A percentile compares a stretch with the other conserved stretches of the same genome.
These are phyloP conservation scores for Nicotiana obtusifolia DNA, from an alignment of 257 asterid species.

Conservation along the genomic window DNA sequence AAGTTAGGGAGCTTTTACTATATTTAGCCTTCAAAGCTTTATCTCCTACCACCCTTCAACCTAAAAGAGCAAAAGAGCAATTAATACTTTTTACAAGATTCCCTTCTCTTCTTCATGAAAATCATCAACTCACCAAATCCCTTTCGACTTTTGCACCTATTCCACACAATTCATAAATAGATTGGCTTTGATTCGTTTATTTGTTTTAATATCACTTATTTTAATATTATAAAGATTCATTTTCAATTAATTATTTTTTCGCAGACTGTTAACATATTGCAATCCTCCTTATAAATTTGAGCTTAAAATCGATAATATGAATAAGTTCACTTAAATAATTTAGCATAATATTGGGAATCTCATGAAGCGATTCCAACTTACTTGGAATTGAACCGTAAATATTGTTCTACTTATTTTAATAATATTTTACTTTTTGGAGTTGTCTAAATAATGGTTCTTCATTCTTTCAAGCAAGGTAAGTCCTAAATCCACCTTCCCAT, in stretches of 20 bases:
- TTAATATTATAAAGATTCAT: no score
- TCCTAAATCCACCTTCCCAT: neutral
- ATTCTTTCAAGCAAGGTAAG: neutral
- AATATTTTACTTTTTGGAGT: neutral
- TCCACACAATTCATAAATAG: neutral
- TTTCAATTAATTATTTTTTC: no score
- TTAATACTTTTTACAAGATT: neutral
- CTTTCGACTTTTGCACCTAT: neutral
- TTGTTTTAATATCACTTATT: no score
- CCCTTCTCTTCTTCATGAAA: neutral
- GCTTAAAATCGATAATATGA: no score
- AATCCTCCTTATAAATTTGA: no score
- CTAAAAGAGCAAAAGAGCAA: neutral
- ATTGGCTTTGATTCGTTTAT: neutral
- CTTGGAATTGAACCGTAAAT: no score
- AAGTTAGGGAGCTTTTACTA: neutral
- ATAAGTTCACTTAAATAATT: neutral
- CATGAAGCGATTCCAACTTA: neutral
- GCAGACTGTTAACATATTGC: no score
- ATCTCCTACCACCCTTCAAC: neutral
- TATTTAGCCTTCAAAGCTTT: neutral
- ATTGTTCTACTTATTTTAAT: no score
- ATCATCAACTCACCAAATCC: neutral
- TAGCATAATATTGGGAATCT: neutral
- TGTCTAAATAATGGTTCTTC: neutral